Conservation (phyloP, 371 early-diverging fungal genomes). For the Rozella allomycis region DNA sequence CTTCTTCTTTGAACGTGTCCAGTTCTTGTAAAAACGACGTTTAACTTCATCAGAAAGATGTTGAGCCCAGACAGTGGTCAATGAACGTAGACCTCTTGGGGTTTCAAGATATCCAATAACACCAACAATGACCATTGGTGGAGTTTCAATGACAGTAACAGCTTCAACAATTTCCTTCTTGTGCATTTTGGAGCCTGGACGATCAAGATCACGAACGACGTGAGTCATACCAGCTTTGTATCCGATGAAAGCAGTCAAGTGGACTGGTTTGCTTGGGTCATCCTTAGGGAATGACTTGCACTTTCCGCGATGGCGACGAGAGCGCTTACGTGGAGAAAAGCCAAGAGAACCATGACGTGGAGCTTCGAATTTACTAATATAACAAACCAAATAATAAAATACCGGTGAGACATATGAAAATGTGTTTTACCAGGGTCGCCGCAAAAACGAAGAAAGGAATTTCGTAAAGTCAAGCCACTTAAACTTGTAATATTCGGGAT, state of each 20-base stretch:
- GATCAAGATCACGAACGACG: slow-evolving; percentile 93
- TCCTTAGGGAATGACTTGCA: slow-evolving; percentile 98
- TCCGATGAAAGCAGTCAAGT: slow-evolving; percentile 95
- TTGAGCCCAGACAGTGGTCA: slow-evolving; percentile 97
- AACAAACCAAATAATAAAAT: too few relatives aligned
- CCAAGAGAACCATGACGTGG: slow-evolving; percentile 97
- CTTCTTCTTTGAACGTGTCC: slow-evolving; percentile 97
- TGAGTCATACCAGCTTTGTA: slow-evolving; percentile 99
- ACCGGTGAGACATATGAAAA: slow-evolving; percentile 4
- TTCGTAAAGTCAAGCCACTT: too few relatives aligned
- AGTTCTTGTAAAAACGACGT: slow-evolving; percentile 99
- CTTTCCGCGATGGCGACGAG: slow-evolving; percentile 79
- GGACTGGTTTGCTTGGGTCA: slow-evolving; percentile 81
- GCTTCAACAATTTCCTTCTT: slow-evolving; percentile 99
- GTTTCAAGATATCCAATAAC: slow-evolving; percentile 99
- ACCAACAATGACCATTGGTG: slow-evolving; percentile 95
- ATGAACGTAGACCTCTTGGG: slow-evolving; percentile 86
- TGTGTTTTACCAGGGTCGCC: too few relatives aligned
- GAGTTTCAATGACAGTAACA: slow-evolving; percentile 96
- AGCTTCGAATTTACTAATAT: slow-evolving; percentile 49
- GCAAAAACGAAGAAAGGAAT: too few relatives aligned
- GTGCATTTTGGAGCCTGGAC: slow-evolving; percentile 94
- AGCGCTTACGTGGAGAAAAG: slow-evolving; percentile 96
- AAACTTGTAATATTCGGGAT: too few relatives aligned
- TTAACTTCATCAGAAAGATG: slow-evolving; percentile 93